phyloP scores from a whole-genome alignment of 129 eudicot genomes.

The Flaveria ramosissima region DNA sequence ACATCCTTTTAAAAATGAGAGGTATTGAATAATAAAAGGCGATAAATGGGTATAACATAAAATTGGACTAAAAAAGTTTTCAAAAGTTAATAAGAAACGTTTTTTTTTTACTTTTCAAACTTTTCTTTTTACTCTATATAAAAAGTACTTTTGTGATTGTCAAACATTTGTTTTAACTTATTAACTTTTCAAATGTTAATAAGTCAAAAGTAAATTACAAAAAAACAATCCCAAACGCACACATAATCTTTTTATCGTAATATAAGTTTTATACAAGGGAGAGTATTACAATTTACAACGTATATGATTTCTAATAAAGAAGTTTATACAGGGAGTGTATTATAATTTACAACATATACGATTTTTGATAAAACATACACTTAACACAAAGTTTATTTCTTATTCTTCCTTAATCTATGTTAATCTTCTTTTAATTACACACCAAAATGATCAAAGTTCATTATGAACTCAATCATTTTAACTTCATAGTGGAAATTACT shows the following conservation, averaged over 20 bases:
- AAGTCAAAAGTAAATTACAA: too few species aligned
- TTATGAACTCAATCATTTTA: slow-evolving; percentile 1
- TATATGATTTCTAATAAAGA: background rate
- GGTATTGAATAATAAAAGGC: too few species aligned
- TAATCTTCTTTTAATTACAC: slow-evolving; percentile 11
- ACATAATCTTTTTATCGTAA: background rate
- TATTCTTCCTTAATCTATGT: slow-evolving; percentile 8
- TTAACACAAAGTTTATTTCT: slow-evolving; percentile 12
- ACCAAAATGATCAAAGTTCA: slow-evolving; percentile 1
- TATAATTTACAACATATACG: background rate
- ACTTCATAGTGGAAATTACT: slow-evolving; percentile 28
- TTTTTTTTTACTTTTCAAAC: too few species aligned
- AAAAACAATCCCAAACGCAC: too few species aligned
- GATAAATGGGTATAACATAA: too few species aligned
- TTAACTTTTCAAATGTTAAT: too few species aligned
- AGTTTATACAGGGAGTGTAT: background rate
- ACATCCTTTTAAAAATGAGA: too few species aligned
- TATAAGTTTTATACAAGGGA: background rate
- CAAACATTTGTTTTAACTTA: too few species aligned
- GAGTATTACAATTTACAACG: slow-evolving; percentile 3
- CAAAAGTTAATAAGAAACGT: too few species aligned
- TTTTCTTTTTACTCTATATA: too few species aligned
- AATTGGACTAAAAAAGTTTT: too few species aligned
- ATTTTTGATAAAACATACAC: background rate
- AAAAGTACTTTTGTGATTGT: too few species aligned